Conservation (phyloP, 1,284 basidiomycete genomes). For the Apiotrichum brassicae region DNA sequence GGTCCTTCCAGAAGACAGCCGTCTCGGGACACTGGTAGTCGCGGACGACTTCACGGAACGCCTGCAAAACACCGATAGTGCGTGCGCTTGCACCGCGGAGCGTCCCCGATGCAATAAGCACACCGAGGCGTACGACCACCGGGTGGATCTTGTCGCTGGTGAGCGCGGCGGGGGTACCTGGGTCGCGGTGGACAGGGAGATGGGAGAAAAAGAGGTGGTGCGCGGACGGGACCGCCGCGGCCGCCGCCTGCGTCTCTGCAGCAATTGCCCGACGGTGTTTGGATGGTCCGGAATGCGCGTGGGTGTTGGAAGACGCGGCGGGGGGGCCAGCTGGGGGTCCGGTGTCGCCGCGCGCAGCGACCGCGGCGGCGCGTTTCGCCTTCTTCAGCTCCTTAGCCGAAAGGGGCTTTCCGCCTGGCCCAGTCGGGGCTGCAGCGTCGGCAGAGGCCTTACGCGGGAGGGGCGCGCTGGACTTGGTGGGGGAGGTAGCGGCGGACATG, state of each 20-base stretch:
- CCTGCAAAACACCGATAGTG: constrained; percentile 49
- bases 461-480: not conserved
- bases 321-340: not conserved
- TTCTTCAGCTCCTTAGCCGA: constrained; percentile 45
- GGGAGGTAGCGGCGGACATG: not conserved
- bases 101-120: constrained; percentile 38
- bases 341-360: constrained; percentile 28
- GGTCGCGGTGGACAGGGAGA: constrained; percentile 53
- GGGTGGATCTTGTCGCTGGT: constrained; percentile 38
- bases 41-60: constrained; percentile 48
- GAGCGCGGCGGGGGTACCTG: constrained; percentile 30
- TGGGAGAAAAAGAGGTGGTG: constrained; percentile 53
- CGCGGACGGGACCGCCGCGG: constrained; percentile 16
- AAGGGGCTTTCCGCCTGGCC: constrained; percentile 20
- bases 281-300: constrained; percentile 4
- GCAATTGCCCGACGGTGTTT: constrained; percentile 15
- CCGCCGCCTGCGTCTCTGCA: not conserved
- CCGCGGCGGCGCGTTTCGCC: constrained; percentile 43
- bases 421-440: not conserved
- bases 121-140: constrained; percentile 40
- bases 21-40: constrained; percentile 43
- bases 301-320: not conserved
- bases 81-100: constrained; percentile 48
- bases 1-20: constrained; percentile 44
- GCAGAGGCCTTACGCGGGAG: constrained; percentile 1